Percentiles rank a stretch among this genome's conserved stretches.
Evolutionary conservation across 2,329 filamentous ascomycete genomes (phyloP).

Genomic region (Ascochyta lentis): DNA sequence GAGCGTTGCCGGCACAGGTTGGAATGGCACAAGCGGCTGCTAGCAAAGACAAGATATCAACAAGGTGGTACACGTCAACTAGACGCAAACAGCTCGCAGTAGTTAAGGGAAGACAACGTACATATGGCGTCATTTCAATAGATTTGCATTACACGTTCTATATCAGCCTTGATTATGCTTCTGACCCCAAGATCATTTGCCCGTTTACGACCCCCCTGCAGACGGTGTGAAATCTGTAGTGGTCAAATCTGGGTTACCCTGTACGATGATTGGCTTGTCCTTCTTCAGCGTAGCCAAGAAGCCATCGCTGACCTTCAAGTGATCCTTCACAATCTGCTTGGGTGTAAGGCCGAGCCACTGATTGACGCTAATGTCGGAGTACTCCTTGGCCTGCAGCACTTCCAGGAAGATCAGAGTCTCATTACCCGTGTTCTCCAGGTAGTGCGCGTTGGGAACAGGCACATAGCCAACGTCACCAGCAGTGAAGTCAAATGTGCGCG

Average conservation of each 20-base stretch:
- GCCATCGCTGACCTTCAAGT: conserved; percentile 34
- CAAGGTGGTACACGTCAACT: no score
- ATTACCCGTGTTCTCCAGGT: conserved; percentile 66
- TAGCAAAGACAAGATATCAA: no score
- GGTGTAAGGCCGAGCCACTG: conserved; percentile 64
- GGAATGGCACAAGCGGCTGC: no score
- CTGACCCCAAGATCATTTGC: no score
- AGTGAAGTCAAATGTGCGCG: conserved; percentile 65
- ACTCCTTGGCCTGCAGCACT: conserved; percentile 61
- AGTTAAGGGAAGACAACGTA: no score
- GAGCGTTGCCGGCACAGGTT: not conserved
- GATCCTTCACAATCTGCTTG: conserved; percentile 48
- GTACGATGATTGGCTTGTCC: conserved; percentile 50
- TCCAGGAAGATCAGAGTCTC: conserved; percentile 67
- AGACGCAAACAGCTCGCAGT: no score
- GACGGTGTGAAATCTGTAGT: conserved; percentile 43
- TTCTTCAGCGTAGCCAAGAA: conserved; percentile 44
- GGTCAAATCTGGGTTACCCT: conserved; percentile 46
- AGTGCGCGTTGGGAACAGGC: conserved; percentile 62
- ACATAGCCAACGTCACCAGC: conserved; percentile 68
- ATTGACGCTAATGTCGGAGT: conserved; percentile 62
- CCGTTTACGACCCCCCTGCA: conserved; percentile 2
- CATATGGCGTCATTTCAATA: no score
- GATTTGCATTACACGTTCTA: no score
- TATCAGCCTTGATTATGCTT: no score